These are phyloP conservation scores for Aristolochia fimbriata DNA, from an alignment of 164 flowering plant genomes.

Conservation along the genomic window DNA sequence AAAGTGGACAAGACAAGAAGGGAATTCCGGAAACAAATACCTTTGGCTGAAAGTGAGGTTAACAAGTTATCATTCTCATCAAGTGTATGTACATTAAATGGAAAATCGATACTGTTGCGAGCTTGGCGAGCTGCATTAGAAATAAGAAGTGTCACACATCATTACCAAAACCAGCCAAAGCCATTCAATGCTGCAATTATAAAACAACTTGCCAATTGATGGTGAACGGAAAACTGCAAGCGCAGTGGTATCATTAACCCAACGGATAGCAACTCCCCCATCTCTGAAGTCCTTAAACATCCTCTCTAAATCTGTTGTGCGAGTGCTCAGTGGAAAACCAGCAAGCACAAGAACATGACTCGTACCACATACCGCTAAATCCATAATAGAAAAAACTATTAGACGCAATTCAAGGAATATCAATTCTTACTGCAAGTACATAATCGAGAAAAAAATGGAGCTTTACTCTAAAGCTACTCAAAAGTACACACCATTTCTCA, in stretches of 20 bases:
- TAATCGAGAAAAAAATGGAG: not conserved
- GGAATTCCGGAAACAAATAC: slow-evolving; percentile 18
- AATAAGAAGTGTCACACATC: not conserved
- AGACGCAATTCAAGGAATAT: not conserved
- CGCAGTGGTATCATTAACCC: slow-evolving; percentile 94
- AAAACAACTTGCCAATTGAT: slow-evolving; percentile 41
- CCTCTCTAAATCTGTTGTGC: slow-evolving; percentile 71
- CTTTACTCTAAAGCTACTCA: too few species aligned
- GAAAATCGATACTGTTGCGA: slow-evolving; percentile 19
- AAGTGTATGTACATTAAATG: slow-evolving; percentile 44
- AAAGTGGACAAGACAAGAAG: not conserved
- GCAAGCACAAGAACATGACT: slow-evolving; percentile 83
- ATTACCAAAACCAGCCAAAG: not conserved
- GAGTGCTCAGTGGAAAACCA: slow-evolving; percentile 66
- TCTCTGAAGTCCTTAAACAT: slow-evolving; percentile 53
- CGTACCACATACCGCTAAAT: slow-evolving; percentile 62
- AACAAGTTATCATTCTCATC: slow-evolving; percentile 49
- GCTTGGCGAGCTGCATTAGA: slow-evolving; percentile 62
- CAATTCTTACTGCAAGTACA: not conserved
- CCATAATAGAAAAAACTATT: slow-evolving; percentile 7
- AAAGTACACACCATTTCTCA: slow-evolving; percentile 25
- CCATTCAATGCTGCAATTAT: not conserved
- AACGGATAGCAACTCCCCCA: slow-evolving; percentile 61
- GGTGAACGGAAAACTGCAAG: slow-evolving; percentile 80
- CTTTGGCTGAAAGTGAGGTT: slow-evolving; percentile 45